A percentile compares a stretch with the other conserved stretches of the same genome.
phyloP scores from a whole-genome alignment of 2,329 filamentous ascomycete species.

The Dryadomyces quercivorus region DNA sequence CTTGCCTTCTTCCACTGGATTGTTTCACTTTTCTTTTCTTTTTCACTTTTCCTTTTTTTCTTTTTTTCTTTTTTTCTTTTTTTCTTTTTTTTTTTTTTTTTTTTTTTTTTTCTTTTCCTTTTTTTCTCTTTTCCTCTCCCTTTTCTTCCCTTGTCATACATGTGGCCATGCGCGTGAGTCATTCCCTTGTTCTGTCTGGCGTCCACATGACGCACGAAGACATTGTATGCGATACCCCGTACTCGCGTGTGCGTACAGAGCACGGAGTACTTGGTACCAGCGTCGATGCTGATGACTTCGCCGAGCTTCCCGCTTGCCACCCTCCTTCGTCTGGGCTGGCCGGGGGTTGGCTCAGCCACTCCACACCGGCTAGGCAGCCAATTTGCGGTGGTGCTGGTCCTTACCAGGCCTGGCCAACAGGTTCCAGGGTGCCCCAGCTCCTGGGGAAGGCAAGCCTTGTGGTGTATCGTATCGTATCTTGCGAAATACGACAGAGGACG shows the following conservation, averaged over 20 bases:
- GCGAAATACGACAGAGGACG: no score
- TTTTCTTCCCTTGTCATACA: no score
- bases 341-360: background rate
- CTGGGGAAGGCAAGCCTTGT: background rate
- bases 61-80: background rate
- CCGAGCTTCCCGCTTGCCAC: background rate
- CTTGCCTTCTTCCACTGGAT: background rate
- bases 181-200: no score
- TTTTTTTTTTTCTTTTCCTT: no score
- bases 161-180: no score
- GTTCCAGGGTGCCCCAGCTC: background rate
- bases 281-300: background rate
- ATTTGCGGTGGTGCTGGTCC: no score
- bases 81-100: no score
- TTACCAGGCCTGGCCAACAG: background rate
- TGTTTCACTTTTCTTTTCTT: background rate
- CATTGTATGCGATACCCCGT: background rate
- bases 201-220: no score
- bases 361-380: no score
- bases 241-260: background rate
- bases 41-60: background rate
- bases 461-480: background rate
- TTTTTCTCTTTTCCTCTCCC: no score
- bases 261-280: background rate
- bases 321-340: background rate